Conservation (phyloP, 371 early-diverging fungal species). For the Gilbertella persicaria region DNA sequence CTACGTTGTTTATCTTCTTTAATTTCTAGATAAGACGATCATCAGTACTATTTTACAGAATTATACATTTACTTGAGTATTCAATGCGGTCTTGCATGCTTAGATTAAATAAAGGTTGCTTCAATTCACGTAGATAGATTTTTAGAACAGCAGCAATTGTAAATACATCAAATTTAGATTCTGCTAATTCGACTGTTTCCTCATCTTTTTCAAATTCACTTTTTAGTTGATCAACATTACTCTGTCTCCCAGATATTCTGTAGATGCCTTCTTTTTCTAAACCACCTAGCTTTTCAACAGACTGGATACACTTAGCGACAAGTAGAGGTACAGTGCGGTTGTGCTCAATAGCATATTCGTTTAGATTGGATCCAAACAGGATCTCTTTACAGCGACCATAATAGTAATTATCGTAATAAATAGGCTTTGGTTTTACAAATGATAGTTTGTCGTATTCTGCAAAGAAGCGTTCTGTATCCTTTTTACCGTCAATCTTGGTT, state of each 20-base stretch:
- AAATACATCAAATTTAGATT: conserved; percentile 53
- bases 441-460: conserved; percentile 43
- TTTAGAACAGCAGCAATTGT: conserved; percentile 66
- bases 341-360: conserved; percentile 37
- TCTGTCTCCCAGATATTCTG: conserved; percentile 58
- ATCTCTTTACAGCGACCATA: conserved; percentile 47
- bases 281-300: conserved; percentile 54
- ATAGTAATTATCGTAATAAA: conserved; percentile 54
- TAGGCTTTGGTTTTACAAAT: conserved; percentile 42
- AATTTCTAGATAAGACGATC: conserved; percentile 28
- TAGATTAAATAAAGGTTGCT: conserved; percentile 62
- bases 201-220: conserved; percentile 58
- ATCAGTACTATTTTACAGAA: no score
- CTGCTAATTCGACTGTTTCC: conserved; percentile 43
- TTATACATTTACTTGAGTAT: conserved; percentile 51
- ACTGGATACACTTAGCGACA: conserved; percentile 48
- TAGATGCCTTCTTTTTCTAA: conserved; percentile 64
- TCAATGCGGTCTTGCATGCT: conserved; percentile 53
- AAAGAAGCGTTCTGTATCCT: conserved; percentile 35
- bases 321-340: conserved; percentile 48
- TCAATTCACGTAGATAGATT: conserved; percentile 63
- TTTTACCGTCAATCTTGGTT: conserved; percentile 30
- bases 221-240: conserved; percentile 50
- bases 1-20: conserved; percentile 29
- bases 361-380: conserved; percentile 54